Conservation (phyloP, 1,284 basidiomycete genomes). For the Vanrija humicola region DNA sequence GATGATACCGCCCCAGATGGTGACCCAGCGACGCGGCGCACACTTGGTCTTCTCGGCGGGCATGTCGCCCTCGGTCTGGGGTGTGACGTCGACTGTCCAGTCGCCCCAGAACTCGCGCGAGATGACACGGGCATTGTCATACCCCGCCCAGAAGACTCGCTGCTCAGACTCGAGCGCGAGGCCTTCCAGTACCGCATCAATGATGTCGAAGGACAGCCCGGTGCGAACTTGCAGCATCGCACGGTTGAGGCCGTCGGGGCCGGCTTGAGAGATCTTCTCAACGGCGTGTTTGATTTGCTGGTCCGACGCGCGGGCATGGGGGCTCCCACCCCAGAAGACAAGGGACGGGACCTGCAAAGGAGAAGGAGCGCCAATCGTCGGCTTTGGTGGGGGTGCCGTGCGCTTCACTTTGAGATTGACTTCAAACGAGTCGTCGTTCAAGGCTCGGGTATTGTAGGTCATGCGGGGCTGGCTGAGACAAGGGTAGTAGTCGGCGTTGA, state of each 20-base stretch:
- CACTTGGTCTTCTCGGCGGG: not conserved
- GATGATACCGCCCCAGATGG: slow-evolving; percentile 62
- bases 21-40: slow-evolving; percentile 56
- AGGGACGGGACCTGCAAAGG: not conserved
- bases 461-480: slow-evolving; percentile 18
- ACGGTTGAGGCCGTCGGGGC: slow-evolving; percentile 21
- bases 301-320: too few relatives aligned
- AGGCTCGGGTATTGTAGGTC: slow-evolving; percentile 37
- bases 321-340: too few relatives aligned
- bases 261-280: slow-evolving; percentile 14
- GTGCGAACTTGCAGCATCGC: slow-evolving; percentile 9
- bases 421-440: slow-evolving; percentile 43
- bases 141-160: slow-evolving; percentile 65
- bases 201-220: slow-evolving; percentile 1
- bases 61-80: not conserved
- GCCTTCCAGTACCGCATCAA: slow-evolving; percentile 16
- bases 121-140: slow-evolving; percentile 56
- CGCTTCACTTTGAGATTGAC: slow-evolving; percentile 3
- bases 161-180: slow-evolving; percentile 43
- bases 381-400: not conserved
- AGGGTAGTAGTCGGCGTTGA: slow-evolving; percentile 25
- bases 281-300: slow-evolving; percentile 7
- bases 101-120: slow-evolving; percentile 52
- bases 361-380: not conserved
- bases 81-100: slow-evolving; percentile 56